These are phyloP conservation scores for Ascochyta rabiei DNA, from an alignment of 2,329 filamentous ascomycete species.

Conservation along the genomic window DNA sequence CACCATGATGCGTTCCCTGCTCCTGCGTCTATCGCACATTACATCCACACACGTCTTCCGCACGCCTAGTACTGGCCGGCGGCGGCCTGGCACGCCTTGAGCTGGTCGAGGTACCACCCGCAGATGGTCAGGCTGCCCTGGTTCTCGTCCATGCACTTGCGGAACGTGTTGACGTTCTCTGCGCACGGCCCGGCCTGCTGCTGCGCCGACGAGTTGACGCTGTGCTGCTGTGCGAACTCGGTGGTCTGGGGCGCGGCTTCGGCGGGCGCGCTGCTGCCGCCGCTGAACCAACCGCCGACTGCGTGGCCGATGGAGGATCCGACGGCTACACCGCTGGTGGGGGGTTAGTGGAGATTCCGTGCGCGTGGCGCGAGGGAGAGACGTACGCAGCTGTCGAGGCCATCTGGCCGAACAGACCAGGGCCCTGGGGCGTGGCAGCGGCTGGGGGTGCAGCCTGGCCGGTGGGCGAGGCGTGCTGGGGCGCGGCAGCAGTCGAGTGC, in stretches of 20 bases:
- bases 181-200: conserved; percentile 62
- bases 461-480: conserved; percentile 50
- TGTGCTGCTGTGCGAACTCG: conserved; percentile 34
- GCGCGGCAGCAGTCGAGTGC: conserved; percentile 68
- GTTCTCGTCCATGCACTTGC: conserved; percentile 95
- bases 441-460: conserved; percentile 56
- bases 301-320: conserved; percentile 95
- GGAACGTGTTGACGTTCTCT: conserved; percentile 82
- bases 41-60: conserved; percentile 9
- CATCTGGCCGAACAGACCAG: conserved; percentile 95
- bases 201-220: conserved; percentile 48
- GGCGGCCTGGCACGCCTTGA: conserved; percentile 62
- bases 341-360: conserved; percentile 5
- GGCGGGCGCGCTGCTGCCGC: conserved; percentile 66
- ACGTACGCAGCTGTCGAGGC: conserved; percentile 96
- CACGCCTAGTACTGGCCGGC: conserved; percentile 58
- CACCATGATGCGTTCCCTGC: neutral
- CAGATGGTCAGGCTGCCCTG: conserved; percentile 93
- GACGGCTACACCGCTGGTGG: conserved; percentile 85
- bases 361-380: neutral
- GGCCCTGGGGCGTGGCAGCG: conserved; percentile 64
- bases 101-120: conserved; percentile 97
- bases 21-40: neutral
- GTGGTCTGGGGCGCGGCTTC: conserved; percentile 50
- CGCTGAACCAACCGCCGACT: conserved; percentile 85